Base-by-base conservation (phyloP, 2,329 filamentous ascomycete genomes). In the Scedosporium apiospermum region DNA sequence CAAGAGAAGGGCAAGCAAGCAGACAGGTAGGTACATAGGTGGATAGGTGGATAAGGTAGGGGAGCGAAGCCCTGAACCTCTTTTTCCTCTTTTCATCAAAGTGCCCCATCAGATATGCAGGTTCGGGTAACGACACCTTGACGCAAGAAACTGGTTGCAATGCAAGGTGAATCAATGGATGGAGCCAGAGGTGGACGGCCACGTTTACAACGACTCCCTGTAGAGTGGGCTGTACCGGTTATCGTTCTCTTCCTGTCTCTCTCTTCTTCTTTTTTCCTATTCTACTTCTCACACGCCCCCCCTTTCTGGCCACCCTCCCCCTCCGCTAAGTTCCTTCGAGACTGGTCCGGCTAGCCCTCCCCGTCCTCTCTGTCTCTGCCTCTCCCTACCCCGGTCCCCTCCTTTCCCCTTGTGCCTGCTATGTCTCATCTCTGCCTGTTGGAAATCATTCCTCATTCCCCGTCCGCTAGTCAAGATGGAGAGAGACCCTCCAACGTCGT, bases 101-200 rank as follows among this genome's bases (percentile, higher is more conserved):
- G n/a, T 10, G n/a, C 21, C 49, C 21, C 49, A 53, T 53, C 49
- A 53, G 49, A 53, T 53, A 53, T 53, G 49, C 49, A 53, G 49
- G 49, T 53, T 53, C 49, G 9, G 21, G 21, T 53, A 30, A 53
- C 49, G 49, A 53, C 49, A 53, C 49, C 49, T 23, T 26, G 49
- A 53, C 49, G 42, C 57, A 49, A 49, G 61, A n/a, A 14, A 18
- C 34, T 26, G 30, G 18, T n/a, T 30, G 27, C 41, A 55, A 64
- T 66, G 65, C 62, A 66, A 61, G 57, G 64, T 60, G 62, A 64
- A 60, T 62, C 62, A 59, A 30, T 34, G 57, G 58, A 23, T 58
- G 64, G 57, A 65, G 65, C 65, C 65, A 67, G 65, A 64, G 62
- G 65, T 59, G 57, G 65, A 64, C 23, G 61, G 65, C 65, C 65